A percentile compares a stretch with the other conserved stretches of the same genome.
Conservation (phyloP, 2,329 filamentous ascomycete genomes). For the Clarireedia hainanense region DNA sequence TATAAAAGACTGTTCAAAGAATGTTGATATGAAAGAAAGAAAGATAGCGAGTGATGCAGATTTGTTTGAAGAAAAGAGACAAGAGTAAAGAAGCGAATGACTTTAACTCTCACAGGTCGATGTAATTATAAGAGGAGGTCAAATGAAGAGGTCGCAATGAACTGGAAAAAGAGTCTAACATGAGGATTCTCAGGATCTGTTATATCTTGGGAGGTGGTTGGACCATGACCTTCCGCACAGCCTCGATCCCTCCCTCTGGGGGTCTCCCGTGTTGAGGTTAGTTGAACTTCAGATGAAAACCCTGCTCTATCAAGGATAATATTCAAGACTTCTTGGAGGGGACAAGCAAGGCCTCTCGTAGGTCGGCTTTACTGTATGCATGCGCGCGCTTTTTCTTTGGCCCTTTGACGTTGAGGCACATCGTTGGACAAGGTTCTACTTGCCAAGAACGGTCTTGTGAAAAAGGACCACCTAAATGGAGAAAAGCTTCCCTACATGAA, state of each 20-base stretch:
- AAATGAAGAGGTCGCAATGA: constrained; percentile 3
- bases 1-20: constrained; percentile 19
- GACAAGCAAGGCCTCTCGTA: not conserved
- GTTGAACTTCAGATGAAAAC: not conserved
- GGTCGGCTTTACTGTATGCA: not conserved
- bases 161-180: not conserved
- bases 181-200: constrained; percentile 12
- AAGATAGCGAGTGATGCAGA: constrained; percentile 27
- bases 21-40: constrained; percentile 12
- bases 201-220: constrained; percentile 8
- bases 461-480: not conserved
- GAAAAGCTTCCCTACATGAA: constrained; percentile 4
- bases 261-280: constrained; percentile 2
- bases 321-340: constrained; percentile 3
- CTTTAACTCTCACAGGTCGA: constrained; percentile 29
- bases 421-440: not conserved
- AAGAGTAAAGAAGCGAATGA: constrained; percentile 39
- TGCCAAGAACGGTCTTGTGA: not conserved
- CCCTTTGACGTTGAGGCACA: not conserved
- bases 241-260: constrained; percentile 1
- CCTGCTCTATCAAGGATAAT: constrained; percentile 3
- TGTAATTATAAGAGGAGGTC: constrained; percentile 7
- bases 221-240: constrained; percentile 9
- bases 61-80: constrained; percentile 26
- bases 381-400: constrained; percentile 5